phyloP scores from a whole-genome alignment of 495 filamentous ascomycete genomes.

The Hyphodiscus hymeniophilus region DNA sequence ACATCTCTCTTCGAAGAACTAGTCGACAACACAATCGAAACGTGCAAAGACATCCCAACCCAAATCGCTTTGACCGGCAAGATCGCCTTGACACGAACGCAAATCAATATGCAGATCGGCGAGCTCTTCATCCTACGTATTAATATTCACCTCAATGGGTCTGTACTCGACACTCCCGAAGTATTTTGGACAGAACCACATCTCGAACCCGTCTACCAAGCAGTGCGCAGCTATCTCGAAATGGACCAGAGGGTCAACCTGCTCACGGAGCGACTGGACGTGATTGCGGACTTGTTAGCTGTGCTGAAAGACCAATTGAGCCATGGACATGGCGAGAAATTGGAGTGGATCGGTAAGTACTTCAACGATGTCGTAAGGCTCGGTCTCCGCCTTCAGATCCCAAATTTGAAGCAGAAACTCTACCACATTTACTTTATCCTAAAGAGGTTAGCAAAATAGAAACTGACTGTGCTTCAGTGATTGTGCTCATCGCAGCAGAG shows the following conservation, averaged over 20 bases:
- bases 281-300: conserved; percentile 88
- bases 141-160: conserved; percentile 95
- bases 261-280: conserved; percentile 80
- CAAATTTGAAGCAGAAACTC: neutral
- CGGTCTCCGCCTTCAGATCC: too few species aligned
- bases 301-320: conserved; percentile 95
- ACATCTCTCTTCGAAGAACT: conserved; percentile 97
- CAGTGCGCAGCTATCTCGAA: conserved; percentile 89
- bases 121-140: conserved; percentile 95
- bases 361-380: neutral
- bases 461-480: conserved; percentile 38
- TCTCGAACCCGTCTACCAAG: conserved; percentile 89
- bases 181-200: conserved; percentile 98
- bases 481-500: conserved; percentile 90
- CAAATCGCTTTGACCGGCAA: conserved; percentile 88
- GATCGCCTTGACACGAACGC: conserved; percentile 67
- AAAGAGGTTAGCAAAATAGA: conserved; percentile 22
- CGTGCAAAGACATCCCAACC: conserved; percentile 80
- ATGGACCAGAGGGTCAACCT: conserved; percentile 94
- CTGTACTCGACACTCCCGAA: conserved; percentile 93
- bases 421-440: neutral
- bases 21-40: conserved; percentile 83
- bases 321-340: conserved; percentile 89
- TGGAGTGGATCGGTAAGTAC: conserved; percentile 83
- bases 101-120: conserved; percentile 99